Conservation (phyloP, 345 rosid species). For the Rhodomyrtus tomentosa region DNA sequence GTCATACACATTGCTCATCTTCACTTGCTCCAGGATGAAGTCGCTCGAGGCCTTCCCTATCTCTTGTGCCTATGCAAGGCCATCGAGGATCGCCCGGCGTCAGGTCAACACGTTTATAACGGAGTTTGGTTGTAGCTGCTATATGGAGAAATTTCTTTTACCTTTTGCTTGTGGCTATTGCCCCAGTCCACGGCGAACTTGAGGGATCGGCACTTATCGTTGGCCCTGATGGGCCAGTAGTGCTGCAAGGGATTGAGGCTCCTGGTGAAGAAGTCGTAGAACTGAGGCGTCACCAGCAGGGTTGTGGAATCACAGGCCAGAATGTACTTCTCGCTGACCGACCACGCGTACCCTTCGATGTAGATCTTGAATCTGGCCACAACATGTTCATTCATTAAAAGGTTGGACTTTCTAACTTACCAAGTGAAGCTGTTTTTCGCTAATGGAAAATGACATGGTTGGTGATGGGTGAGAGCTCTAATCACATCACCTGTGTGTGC, state of each 20-base stretch:
- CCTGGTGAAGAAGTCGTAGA: conserved; percentile 40
- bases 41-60: conserved; percentile 52
- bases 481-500: conserved; percentile 45
- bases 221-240: conserved; percentile 59
- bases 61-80: conserved; percentile 34
- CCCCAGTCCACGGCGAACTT: conserved; percentile 85
- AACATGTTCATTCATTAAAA: not conserved
- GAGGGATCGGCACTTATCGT: conserved; percentile 53
- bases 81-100: not conserved
- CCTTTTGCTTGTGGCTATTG: conserved; percentile 51
- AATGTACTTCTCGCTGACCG: conserved; percentile 51
- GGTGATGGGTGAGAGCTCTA: not conserved
- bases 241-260: conserved; percentile 32
- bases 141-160: not conserved
- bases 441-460: not conserved
- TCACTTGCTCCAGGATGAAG: conserved; percentile 43
- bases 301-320: conserved; percentile 40
- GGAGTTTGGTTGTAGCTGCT: not conserved
- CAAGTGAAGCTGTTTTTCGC: not conserved
- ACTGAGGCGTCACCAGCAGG: conserved; percentile 25
- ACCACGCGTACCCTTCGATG: conserved; percentile 67
- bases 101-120: not conserved
- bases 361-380: conserved; percentile 59
- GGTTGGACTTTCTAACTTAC: not conserved
- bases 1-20: conserved; percentile 57